These are phyloP conservation scores for Pouteria glomerata DNA, from an alignment of 148 eudicot species.

Conservation along the genomic window DNA sequence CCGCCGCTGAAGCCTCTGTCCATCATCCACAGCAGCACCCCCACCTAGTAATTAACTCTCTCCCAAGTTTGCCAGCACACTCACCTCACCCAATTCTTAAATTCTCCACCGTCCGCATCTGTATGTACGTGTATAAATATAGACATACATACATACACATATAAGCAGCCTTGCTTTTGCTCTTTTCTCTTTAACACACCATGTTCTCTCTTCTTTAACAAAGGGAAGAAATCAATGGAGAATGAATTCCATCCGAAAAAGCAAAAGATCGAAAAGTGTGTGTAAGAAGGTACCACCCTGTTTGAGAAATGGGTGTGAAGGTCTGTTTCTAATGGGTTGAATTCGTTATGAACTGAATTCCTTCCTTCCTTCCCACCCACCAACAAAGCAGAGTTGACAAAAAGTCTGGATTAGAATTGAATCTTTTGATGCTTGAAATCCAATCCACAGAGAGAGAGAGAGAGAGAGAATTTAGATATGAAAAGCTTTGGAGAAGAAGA, in stretches of 20 bases:
- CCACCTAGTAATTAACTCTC: too few species aligned
- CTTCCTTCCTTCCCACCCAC: too few species aligned
- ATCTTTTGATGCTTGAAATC: not conserved
- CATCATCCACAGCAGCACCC: conserved; percentile 1
- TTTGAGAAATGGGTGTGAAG: conserved; percentile 1
- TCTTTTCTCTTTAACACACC: not conserved
- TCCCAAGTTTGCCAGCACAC: too few species aligned
- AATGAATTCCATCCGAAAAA: conserved; percentile 10
- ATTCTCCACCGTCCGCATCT: not conserved
- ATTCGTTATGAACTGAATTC: not conserved
- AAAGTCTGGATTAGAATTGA: not conserved
- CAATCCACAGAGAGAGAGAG: too few species aligned
- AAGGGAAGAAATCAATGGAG: conserved; percentile 13
- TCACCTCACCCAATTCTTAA: not conserved
- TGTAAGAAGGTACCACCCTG: not conserved
- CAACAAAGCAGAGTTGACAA: not conserved
- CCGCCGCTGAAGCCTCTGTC: conserved; percentile 21
- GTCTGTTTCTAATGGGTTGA: not conserved
- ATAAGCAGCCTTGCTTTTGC: not conserved
- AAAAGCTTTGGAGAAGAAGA: not conserved
- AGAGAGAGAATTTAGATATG: not conserved
- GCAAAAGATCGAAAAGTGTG: not conserved
- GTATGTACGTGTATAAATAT: too few species aligned
- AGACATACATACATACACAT: not conserved
- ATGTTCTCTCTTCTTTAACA: not conserved